phyloP scores from a whole-genome alignment of 2,329 filamentous ascomycete species.

The Calcarisporium arbuscula region DNA sequence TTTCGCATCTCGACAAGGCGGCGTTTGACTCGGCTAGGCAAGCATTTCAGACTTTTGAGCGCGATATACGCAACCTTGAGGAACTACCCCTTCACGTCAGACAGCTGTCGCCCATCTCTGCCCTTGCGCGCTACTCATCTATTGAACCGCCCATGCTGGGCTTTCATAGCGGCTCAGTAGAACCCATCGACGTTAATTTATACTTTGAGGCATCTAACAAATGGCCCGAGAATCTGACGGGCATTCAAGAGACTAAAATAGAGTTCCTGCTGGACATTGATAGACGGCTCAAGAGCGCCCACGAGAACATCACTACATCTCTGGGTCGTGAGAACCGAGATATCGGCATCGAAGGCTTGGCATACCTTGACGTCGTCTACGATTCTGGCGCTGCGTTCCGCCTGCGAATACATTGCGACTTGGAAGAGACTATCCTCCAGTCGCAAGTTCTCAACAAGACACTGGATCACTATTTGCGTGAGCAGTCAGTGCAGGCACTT shows the following conservation, averaged over 20 bases:
- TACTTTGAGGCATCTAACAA: constrained; percentile 90
- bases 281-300: constrained; percentile 58
- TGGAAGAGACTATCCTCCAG: constrained; percentile 75
- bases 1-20: constrained; percentile 41
- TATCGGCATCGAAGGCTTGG: constrained; percentile 64
- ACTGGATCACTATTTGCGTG: constrained; percentile 56
- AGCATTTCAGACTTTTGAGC: constrained; percentile 67
- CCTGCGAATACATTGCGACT: constrained; percentile 80
- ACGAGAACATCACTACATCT: constrained; percentile 56
- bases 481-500: constrained; percentile 64
- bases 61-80: constrained; percentile 69
- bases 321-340: constrained; percentile 76
- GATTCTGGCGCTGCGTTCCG: constrained; percentile 69
- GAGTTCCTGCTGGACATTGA: constrained; percentile 79
- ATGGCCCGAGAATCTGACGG: constrained; percentile 87
- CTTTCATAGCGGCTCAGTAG: constrained; percentile 33
- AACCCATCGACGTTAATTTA: constrained; percentile 70
- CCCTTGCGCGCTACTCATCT: constrained; percentile 70
- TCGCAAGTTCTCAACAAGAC: constrained; percentile 70
- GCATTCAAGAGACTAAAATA: constrained; percentile 89
- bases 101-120: constrained; percentile 67
- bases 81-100: constrained; percentile 83
- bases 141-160: constrained; percentile 35
- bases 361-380: constrained; percentile 77
- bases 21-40: constrained; percentile 64